These are phyloP conservation scores for Aspergillus niger DNA, from an alignment of 2,329 filamentous ascomycete species.

Conservation along the genomic window DNA sequence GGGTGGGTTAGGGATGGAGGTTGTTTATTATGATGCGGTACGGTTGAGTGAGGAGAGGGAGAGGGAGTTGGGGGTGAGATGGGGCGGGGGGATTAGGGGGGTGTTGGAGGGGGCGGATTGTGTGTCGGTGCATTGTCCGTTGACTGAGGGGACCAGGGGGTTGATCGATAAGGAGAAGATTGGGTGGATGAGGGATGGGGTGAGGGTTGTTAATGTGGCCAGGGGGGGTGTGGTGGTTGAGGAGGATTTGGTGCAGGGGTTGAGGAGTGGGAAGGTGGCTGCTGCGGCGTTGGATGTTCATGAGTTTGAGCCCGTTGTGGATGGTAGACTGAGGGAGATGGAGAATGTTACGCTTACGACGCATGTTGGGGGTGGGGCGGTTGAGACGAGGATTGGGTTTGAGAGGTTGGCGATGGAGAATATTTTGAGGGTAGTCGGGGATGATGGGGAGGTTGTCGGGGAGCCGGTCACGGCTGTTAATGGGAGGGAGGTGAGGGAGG, in stretches of 20 bases:
- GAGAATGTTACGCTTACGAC: slow-evolving; percentile 49
- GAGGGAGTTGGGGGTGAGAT: slow-evolving; percentile 22
- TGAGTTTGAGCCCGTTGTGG: slow-evolving; percentile 55
- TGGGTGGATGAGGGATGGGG: slow-evolving; percentile 30
- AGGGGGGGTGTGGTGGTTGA: slow-evolving; percentile 57
- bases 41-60: slow-evolving; percentile 42
- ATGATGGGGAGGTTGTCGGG: background rate
- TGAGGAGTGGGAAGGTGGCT: slow-evolving; percentile 50
- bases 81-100: background rate
- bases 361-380: slow-evolving; percentile 51
- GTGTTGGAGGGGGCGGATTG: background rate
- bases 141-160: background rate
- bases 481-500: background rate
- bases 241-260: slow-evolving; percentile 49
- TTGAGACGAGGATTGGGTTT: slow-evolving; percentile 52
- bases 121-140: background rate
- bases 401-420: slow-evolving; percentile 50
- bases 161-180: background rate
- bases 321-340: slow-evolving; percentile 42
- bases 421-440: slow-evolving; percentile 24
- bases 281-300: slow-evolving; percentile 58
- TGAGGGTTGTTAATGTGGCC: slow-evolving; percentile 56
- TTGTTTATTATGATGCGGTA: slow-evolving; percentile 56
- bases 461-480: slow-evolving; percentile 8
- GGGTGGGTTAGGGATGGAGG: slow-evolving; percentile 53